phyloP scores from a whole-genome alignment of 2,329 filamentous ascomycete species.

The Tolypocladium tropicale region DNA sequence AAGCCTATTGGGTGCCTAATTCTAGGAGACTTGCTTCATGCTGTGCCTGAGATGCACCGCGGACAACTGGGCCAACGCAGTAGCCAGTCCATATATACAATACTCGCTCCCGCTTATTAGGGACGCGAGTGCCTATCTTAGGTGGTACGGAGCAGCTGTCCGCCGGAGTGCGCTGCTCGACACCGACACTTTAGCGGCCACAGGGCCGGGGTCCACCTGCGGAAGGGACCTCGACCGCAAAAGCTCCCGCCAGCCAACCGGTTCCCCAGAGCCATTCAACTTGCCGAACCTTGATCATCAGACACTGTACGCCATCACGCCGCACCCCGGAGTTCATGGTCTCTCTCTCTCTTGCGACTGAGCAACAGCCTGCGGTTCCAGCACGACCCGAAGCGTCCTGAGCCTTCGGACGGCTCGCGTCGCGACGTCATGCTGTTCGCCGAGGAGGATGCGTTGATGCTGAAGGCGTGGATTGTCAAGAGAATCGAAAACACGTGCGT shows the following conservation, averaged over 20 bases:
- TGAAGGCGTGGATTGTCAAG: slow-evolving; percentile 72
- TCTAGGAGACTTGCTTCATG: no score
- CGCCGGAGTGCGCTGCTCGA: no score
- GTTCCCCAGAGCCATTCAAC: neutral
- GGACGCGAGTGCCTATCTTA: no score
- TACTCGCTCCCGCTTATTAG: no score
- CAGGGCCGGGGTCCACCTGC: neutral
- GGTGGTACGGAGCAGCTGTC: no score
- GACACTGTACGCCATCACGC: neutral
- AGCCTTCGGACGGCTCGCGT: neutral
- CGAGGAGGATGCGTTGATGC: slow-evolving; percentile 48
- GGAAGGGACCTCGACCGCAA: neutral
- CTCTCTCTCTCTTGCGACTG: neutral
- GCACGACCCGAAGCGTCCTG: neutral
- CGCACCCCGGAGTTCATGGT: neutral
- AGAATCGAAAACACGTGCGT: slow-evolving; percentile 65
- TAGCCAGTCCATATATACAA: no score
- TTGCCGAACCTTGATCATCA: neutral
- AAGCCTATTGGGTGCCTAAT: no score
- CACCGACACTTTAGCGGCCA: neutral
- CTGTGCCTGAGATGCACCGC: no score
- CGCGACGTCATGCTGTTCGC: slow-evolving; percentile 45
- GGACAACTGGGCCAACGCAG: no score
- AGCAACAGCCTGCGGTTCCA: neutral
- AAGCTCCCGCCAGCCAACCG: neutral